Base-by-base conservation (phyloP, 306 rosid genomes). In the Rubus parviflorus region DNA sequence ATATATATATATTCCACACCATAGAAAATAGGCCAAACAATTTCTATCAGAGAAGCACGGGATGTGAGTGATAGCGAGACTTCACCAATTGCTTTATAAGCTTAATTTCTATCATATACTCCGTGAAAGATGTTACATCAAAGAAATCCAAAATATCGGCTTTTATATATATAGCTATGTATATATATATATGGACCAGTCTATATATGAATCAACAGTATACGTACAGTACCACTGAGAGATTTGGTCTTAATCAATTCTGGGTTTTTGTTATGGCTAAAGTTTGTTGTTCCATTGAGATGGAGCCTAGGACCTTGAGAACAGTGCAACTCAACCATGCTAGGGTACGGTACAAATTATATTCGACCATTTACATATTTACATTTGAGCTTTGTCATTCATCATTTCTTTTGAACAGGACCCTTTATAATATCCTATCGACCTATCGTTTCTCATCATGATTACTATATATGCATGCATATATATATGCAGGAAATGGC, bases 251-350 rank as follows among this genome's bases (percentile, higher is more conserved):
- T 79, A 41, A 61, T 61, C 42, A 25, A 35, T 19, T 61, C 16
- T 61, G 10, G 4, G 40, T 11, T 37, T 19, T 69, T 10, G 54
- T 9, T 20, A 86, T 91, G 92, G 90, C 89, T 49, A 83, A 81
- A n/a, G 61, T 74, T 4, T 68, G 84, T 67, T 89, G 93, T 81
- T 56, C 94, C 81, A 90, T 94, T 80, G 98, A 94, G 66, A 8
- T 81, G 73, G 97, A 94, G 89, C 97, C 96, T 40, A 88, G 79
- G 83, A 94, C 98, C 61, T 76, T 94, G 66, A 90, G 79, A 54
- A 82, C 62, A 85, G 83, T 73, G 47, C 89, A 90, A 61, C 89
- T 94, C 82, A 73, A 83, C 68, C 88, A 84, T 75, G 94, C 96
- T 23, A 89, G 89, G 93, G 97, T 92, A 75, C 8, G 16, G n/a